Evolutionary conservation across 2,329 filamentous ascomycete species (phyloP).

Genomic region (Scorias spongiosa): DNA sequence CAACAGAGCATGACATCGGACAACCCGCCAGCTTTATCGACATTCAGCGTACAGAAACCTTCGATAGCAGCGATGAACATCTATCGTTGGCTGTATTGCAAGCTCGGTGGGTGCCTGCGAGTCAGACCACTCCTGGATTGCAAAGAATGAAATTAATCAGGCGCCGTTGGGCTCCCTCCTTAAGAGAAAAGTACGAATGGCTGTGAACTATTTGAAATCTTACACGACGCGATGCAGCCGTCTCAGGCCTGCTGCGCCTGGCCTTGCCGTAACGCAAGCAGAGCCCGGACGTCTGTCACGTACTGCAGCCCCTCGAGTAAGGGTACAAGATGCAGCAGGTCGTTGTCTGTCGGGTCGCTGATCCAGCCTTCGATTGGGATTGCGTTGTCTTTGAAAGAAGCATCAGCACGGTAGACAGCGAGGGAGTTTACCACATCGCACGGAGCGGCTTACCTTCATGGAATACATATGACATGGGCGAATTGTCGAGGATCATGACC

Average conservation of each 20-base stretch:
- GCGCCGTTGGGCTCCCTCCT: too few relatives aligned
- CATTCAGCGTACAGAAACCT: too few relatives aligned
- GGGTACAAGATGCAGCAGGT: slow-evolving; percentile 81
- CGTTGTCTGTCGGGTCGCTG: slow-evolving; percentile 92
- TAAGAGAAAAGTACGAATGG: too few relatives aligned
- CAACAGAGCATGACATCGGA: too few relatives aligned
- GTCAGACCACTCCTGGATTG: too few relatives aligned
- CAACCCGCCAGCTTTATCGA: too few relatives aligned
- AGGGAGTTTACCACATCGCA: background rate
- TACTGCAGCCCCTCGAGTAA: slow-evolving; percentile 90
- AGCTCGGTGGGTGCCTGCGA: too few relatives aligned
- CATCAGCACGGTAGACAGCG: background rate
- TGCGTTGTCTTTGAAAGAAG: slow-evolving; percentile 60
- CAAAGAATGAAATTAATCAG: too few relatives aligned
- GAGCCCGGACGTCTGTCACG: slow-evolving; percentile 83
- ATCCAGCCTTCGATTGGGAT: slow-evolving; percentile 99
- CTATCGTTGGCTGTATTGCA: too few relatives aligned
- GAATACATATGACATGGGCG: slow-evolving; percentile 94
- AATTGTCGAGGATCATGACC: slow-evolving; percentile 98
- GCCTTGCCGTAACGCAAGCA: slow-evolving; percentile 76
- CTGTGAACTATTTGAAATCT: too few relatives aligned
- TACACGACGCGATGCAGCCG: background rate
- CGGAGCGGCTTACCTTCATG: slow-evolving; percentile 60
- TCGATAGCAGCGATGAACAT: too few relatives aligned
- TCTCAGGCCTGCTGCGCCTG: slow-evolving; percentile 35